A percentile compares a stretch with the other conserved stretches of the same genome.
These are phyloP conservation scores for Gardenia jasminoides DNA, from an alignment of 257 asterid genomes.

Conservation along the genomic window DNA sequence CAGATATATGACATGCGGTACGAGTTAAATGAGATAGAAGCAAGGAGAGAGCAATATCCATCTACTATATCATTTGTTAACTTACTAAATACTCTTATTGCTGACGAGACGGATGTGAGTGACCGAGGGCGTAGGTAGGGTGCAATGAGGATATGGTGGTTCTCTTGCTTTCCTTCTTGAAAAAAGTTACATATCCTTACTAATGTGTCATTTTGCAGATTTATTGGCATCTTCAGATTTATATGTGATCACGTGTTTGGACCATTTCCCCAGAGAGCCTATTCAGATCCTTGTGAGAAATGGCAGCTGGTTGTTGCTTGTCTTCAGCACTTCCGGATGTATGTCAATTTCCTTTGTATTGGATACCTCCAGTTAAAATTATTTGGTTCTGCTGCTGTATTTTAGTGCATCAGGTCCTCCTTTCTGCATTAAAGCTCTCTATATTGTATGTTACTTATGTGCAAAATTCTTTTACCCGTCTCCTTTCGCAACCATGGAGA, in stretches of 20 bases:
- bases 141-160: conserved; percentile 8
- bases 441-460: not conserved
- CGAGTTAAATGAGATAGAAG: conserved; percentile 96
- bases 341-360: conserved; percentile 28
- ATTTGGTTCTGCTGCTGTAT: not conserved
- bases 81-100: conserved; percentile 72
- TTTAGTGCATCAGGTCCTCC: not conserved
- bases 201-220: conserved; percentile 48
- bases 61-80: conserved; percentile 89
- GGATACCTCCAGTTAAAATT: not conserved
- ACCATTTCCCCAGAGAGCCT: conserved; percentile 97
- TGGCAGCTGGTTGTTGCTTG: conserved; percentile 92
- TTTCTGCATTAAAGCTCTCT: not conserved
- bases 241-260: conserved; percentile 90
- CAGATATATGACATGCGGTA: conserved; percentile 97
- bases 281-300: conserved; percentile 86
- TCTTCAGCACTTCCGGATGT: conserved; percentile 85
- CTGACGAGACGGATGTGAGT: conserved; percentile 81
- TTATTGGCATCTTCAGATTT: conserved; percentile 92
- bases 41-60: conserved; percentile 96
- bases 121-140: conserved; percentile 89
- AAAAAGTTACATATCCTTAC: not conserved
- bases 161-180: not conserved
- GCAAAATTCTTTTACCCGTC: not conserved
- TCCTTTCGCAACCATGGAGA: not conserved